Conservation (phyloP, 75 land plant species). For the Pinus taeda region DNA sequence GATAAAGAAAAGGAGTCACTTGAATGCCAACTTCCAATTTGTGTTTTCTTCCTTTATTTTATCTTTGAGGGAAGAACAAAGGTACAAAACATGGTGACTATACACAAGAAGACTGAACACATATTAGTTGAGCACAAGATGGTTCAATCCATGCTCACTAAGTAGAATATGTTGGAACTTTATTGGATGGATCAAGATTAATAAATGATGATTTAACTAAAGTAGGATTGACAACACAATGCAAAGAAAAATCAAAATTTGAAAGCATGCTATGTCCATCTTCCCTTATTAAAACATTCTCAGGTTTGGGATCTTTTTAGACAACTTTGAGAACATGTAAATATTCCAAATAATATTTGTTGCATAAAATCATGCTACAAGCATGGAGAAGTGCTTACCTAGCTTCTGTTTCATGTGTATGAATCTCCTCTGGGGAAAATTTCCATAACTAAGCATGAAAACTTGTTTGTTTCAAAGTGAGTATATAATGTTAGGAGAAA, state of each 20-base stretch:
- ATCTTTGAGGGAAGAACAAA: constrained; percentile 29
- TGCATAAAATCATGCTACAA: constrained; percentile 35
- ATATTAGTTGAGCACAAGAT: constrained; percentile 35
- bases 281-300: constrained; percentile 82
- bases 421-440: too few species aligned
- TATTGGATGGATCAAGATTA: constrained; percentile 48
- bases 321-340: constrained; percentile 85
- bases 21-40: too few species aligned
- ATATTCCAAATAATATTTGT: constrained; percentile 50
- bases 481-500: too few species aligned
- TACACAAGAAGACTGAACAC: too few species aligned
- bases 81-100: constrained; percentile 81
- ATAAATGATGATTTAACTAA: constrained; percentile 57
- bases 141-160: constrained; percentile 90
- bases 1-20: too few species aligned
- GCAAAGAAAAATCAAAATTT: constrained; percentile 75
- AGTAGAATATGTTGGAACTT: constrained; percentile 54
- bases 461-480: too few species aligned
- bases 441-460: too few species aligned
- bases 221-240: constrained; percentile 75
- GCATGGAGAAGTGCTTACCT: too few species aligned
- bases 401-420: too few species aligned
- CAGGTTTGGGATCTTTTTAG: constrained; percentile 83
- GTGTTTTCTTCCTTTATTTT: constrained; percentile 62
- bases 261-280: constrained; percentile 94